Evolutionary conservation across 2,329 filamentous ascomycete genomes (phyloP).

Genomic region (Trichoderma sp.): DNA sequence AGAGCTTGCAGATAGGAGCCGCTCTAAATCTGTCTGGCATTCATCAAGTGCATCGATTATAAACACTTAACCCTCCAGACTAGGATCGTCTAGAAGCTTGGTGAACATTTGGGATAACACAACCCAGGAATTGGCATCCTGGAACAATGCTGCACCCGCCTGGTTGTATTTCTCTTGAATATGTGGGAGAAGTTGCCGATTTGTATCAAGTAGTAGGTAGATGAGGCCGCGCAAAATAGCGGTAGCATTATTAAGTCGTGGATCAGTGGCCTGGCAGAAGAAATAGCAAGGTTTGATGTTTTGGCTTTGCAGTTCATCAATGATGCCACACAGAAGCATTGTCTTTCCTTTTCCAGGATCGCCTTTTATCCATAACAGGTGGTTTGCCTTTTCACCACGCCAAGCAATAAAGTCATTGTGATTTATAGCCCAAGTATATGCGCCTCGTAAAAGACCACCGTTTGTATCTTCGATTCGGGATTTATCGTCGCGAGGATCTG

Average conservation of each 20-base stretch:
- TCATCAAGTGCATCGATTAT: slow-evolving; percentile 49
- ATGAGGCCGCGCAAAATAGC: slow-evolving; percentile 44
- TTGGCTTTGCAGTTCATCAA: slow-evolving; percentile 19
- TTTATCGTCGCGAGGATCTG: slow-evolving; percentile 34
- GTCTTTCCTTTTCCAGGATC: slow-evolving; percentile 32
- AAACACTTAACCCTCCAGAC: slow-evolving; percentile 23
- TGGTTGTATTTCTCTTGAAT: slow-evolving; percentile 34
- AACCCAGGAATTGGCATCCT: not conserved
- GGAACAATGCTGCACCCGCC: not conserved
- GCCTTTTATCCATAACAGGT: slow-evolving; percentile 39
- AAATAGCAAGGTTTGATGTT: slow-evolving; percentile 18
- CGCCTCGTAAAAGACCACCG: slow-evolving; percentile 33
- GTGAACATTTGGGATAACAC: not conserved
- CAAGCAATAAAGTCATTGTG: slow-evolving; percentile 26
- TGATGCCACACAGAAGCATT: slow-evolving; percentile 39
- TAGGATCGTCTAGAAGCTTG: not conserved
- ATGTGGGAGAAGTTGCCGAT: slow-evolving; percentile 33
- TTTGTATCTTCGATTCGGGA: slow-evolving; percentile 34
- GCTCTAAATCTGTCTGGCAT: slow-evolving; percentile 28
- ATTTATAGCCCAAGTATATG: slow-evolving; percentile 35
- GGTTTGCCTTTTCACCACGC: slow-evolving; percentile 12
- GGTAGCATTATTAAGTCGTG: slow-evolving; percentile 36
- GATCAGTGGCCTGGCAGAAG: slow-evolving; percentile 24
- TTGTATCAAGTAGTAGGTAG: slow-evolving; percentile 36
- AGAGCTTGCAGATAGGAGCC: slow-evolving; percentile 31